phyloP scores from a whole-genome alignment of 2,329 filamentous ascomycete genomes.

The Fusarium albidum region DNA sequence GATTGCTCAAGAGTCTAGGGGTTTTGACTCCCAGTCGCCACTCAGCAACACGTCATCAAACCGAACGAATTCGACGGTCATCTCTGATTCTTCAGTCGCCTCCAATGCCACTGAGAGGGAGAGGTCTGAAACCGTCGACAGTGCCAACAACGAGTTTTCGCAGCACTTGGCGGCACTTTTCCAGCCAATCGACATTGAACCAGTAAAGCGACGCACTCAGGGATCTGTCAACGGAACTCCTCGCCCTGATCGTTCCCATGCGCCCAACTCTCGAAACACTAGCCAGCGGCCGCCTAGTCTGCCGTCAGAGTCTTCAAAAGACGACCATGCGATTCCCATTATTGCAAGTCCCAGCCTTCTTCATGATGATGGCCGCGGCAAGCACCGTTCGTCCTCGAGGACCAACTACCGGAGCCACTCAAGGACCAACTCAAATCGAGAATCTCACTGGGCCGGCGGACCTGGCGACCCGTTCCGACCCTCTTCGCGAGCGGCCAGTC shows the following conservation, averaged over 20 bases:
- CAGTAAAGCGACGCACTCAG: neutral
- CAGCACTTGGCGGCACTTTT: neutral
- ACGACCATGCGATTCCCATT: neutral
- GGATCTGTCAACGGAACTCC: neutral
- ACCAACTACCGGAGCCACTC: neutral
- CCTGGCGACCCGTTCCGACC: neutral
- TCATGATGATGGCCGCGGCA: neutral
- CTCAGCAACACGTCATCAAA: slow-evolving; percentile 18
- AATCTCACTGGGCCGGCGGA: too few relatives aligned
- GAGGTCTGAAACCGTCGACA: slow-evolving; percentile 35
- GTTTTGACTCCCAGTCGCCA: slow-evolving; percentile 10
- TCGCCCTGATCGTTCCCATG: neutral
- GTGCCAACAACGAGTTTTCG: slow-evolving; percentile 29
- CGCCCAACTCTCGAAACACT: neutral
- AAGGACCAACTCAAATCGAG: too few relatives aligned
- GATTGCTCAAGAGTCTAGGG: neutral
- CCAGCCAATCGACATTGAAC: neutral
- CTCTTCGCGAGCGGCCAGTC: neutral
- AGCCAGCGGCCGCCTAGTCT: neutral
- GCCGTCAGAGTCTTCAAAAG: slow-evolving; percentile 14
- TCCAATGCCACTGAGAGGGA: neutral
- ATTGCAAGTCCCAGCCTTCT: neutral
- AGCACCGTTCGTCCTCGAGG: neutral
- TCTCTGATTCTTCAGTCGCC: slow-evolving; percentile 7
- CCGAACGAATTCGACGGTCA: slow-evolving; percentile 9